These are phyloP conservation scores for Zymoseptoria brevis DNA, from an alignment of 2,329 filamentous ascomycete species.

Conservation along the genomic window DNA sequence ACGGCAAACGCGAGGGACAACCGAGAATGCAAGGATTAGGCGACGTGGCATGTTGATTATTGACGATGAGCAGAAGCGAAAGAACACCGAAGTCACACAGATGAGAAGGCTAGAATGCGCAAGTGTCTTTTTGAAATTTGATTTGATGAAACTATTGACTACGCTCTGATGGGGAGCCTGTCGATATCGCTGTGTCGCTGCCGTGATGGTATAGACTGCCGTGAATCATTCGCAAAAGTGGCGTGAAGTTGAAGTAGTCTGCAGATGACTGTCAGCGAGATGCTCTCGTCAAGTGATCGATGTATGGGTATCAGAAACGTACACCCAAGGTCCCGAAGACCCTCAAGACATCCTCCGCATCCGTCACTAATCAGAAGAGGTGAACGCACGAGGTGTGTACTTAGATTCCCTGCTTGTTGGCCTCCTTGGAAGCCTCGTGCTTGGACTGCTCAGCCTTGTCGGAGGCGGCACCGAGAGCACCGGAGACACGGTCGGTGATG, in stretches of 20 bases:
- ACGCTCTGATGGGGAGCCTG: background rate
- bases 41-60: background rate
- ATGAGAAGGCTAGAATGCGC: background rate
- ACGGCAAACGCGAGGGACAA: background rate
- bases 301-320: background rate
- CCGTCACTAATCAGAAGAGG: background rate
- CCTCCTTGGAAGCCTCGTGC: slow-evolving; percentile 43
- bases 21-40: background rate
- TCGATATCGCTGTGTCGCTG: background rate
- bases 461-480: slow-evolving; percentile 43
- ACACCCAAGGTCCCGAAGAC: background rate
- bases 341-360: background rate
- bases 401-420: slow-evolving; percentile 40
- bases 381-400: background rate
- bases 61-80: background rate
- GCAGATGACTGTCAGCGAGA: background rate
- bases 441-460: slow-evolving; percentile 48
- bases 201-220: background rate
- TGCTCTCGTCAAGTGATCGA: background rate
- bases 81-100: background rate
- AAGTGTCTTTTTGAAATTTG: background rate
- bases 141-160: background rate
- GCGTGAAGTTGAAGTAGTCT: background rate
- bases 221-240: background rate
- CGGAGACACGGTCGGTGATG: slow-evolving; percentile 47